Percentiles rank a stretch among this genome's conserved stretches.
Conservation (phyloP, 1,284 basidiomycete species). For the Pterula multifida region DNA sequence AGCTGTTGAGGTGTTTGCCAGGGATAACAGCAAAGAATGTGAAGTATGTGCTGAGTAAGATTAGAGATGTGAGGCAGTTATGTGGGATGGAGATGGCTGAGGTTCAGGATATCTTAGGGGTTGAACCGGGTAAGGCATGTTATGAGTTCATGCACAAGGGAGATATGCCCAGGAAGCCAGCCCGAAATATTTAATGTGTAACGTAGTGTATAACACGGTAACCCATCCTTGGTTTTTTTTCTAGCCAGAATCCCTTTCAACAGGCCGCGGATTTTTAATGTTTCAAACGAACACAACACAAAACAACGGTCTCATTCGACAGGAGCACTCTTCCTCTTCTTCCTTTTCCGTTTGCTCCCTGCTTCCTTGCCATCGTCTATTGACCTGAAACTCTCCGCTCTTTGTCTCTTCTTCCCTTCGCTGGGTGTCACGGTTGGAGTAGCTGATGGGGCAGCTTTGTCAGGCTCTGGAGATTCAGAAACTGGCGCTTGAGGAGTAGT, state of each 20-base stretch:
- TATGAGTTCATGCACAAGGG: slow-evolving; percentile 77
- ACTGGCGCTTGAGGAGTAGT: neutral
- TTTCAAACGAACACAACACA: neutral
- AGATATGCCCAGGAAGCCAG: slow-evolving; percentile 17
- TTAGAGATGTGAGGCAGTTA: slow-evolving; percentile 66
- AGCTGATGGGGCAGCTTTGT: neutral
- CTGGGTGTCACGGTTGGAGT: neutral
- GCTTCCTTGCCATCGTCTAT: neutral
- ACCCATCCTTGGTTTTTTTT: too few relatives aligned
- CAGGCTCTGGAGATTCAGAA: neutral
- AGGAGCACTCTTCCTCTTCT: neutral
- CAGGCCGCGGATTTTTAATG: too few relatives aligned
- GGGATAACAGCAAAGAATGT: slow-evolving; percentile 81
- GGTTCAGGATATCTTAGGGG: slow-evolving; percentile 71
- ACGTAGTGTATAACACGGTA: too few relatives aligned
- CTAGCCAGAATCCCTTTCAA: too few relatives aligned
- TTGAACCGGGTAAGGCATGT: slow-evolving; percentile 71
- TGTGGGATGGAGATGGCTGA: slow-evolving; percentile 53
- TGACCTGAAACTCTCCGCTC: neutral
- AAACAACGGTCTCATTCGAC: neutral
- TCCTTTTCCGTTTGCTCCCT: neutral
- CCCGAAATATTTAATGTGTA: neutral
- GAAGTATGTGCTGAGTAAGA: slow-evolving; percentile 74
- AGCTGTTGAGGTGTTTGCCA: slow-evolving; percentile 61
- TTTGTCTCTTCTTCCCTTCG: neutral